These are phyloP conservation scores for Yarrowia sp. DNA, from an alignment of 805 yeast genomes.

Conservation along the genomic window DNA sequence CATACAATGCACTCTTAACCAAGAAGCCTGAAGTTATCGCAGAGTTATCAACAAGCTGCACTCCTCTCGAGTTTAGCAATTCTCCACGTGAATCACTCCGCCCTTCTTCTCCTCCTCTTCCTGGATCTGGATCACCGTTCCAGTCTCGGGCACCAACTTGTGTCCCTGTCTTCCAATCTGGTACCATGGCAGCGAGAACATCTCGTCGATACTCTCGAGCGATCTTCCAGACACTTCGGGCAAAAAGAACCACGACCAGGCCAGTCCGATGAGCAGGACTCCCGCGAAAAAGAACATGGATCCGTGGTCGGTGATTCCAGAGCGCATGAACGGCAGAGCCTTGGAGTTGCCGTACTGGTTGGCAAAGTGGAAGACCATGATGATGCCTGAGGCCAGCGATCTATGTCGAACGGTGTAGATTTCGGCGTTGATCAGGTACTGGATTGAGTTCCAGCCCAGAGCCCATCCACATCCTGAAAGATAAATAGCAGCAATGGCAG, in stretches of 20 bases:
- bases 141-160: not conserved
- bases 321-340: conserved; percentile 53
- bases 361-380: conserved; percentile 56
- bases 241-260: conserved; percentile 50
- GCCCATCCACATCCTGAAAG: conserved; percentile 60
- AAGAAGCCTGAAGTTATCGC: no score
- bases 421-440: conserved; percentile 55
- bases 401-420: conserved; percentile 53
- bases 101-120: conserved; percentile 2
- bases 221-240: conserved; percentile 52
- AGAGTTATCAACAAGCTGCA: no score
- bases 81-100: not conserved
- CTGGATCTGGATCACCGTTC: not conserved
- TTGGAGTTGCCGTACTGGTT: conserved; percentile 58
- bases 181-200: conserved; percentile 57
- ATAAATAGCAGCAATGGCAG: conserved; percentile 52
- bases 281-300: conserved; percentile 53
- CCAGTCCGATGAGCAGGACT: conserved; percentile 44
- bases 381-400: conserved; percentile 49
- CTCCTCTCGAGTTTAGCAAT: no score
- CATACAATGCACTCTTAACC: no score
- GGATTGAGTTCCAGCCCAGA: conserved; percentile 56
- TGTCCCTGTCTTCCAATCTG: conserved; percentile 44
- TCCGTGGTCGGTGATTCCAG: conserved; percentile 48
- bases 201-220: conserved; percentile 52